Base-by-base conservation (phyloP, 1,284 basidiomycete species). In the Ganoderma boninense region DNA sequence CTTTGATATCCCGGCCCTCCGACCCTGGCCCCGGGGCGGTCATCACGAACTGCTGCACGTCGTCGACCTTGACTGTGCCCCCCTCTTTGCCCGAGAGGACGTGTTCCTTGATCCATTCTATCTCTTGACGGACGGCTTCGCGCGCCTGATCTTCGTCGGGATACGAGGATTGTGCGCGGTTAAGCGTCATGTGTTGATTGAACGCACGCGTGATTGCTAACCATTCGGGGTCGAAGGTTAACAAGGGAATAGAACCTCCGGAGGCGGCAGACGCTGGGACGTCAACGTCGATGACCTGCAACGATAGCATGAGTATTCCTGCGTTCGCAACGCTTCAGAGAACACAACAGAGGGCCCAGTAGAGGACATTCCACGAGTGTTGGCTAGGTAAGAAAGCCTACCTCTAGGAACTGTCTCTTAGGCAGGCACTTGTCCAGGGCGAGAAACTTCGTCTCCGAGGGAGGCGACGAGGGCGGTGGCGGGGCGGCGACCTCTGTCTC, bases 401-500 rank as follows among this genome's bases (percentile, higher is more conserved):
- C 96, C 87, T 98, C 96, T 5, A 99, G 86, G 79, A 96, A 98
- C 64, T 94, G 89, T 62, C 94, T 88, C 13, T 85, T 86, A 0
- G 93, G 92, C 0, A 97, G 87, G 77, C 97, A 98, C 80, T 99
- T 99, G 83, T 98, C 96, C 4, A 99, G 84, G 1, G 97, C 97
- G 14, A 99, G 82, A 81, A 99, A 99, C 65, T 86, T 88, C 0
- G 97, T 99, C 69, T 80, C 77, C 32, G 72, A 78, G 71, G 76
- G 77, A 4, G 75, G 75, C 10, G 80, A 78, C 3, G 82, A 76
- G 11, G 79, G 78, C 2, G 78, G 78, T 4, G 83, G 82, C 2
- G 78, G 79, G 5, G 78, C 76, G n/a, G 79, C 82, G 16, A 85
- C 84, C 7, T 82, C 77, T 4, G 84, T 83, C 71, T 89, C 89